Evolutionary conservation across 495 filamentous ascomycete genomes (phyloP).

Genomic region (Hypomontagnella submonticulosa): DNA sequence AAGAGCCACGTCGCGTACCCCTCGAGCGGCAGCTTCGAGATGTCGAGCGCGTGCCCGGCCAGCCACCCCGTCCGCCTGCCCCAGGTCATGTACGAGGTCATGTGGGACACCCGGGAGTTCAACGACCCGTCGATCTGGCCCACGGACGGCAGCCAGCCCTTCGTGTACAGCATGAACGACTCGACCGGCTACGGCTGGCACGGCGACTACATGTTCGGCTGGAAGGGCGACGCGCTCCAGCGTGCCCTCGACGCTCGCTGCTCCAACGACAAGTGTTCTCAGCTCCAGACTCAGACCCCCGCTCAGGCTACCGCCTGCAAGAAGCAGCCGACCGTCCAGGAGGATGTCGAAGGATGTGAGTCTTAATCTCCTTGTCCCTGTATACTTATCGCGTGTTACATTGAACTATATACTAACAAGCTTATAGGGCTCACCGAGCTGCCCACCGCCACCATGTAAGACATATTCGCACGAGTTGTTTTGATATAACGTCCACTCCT

Average conservation of each 20-base stretch:
- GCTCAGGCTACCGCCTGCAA: conserved; percentile 53
- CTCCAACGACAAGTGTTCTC: conserved; percentile 44
- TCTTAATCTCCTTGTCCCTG: not conserved
- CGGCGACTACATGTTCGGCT: conserved; percentile 59
- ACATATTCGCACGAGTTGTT: not conserved
- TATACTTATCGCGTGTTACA: too few relatives aligned
- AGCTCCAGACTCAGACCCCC: conserved; percentile 51
- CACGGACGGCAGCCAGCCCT: conserved; percentile 50
- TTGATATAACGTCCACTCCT: conserved; percentile 15
- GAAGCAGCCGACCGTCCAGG: conserved; percentile 50
- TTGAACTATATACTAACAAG: not conserved
- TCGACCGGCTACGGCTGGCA: conserved; percentile 53
- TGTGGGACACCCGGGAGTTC: conserved; percentile 56
- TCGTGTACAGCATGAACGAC: conserved; percentile 50
- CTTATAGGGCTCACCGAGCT: conserved; percentile 37
- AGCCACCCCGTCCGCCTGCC: conserved; percentile 52
- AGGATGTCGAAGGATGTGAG: conserved; percentile 56
- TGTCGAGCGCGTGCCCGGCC: conserved; percentile 52
- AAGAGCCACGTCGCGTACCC: conserved; percentile 53
- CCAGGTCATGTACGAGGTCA: conserved; percentile 58
- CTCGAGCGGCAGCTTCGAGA: conserved; percentile 42
- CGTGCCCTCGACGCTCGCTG: conserved; percentile 53
- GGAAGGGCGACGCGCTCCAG: conserved; percentile 56
- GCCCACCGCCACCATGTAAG: conserved; percentile 34
- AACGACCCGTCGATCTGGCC: conserved; percentile 55